Base-by-base conservation (phyloP, 805 yeast genomes). In the Starmera caribaea region DNA sequence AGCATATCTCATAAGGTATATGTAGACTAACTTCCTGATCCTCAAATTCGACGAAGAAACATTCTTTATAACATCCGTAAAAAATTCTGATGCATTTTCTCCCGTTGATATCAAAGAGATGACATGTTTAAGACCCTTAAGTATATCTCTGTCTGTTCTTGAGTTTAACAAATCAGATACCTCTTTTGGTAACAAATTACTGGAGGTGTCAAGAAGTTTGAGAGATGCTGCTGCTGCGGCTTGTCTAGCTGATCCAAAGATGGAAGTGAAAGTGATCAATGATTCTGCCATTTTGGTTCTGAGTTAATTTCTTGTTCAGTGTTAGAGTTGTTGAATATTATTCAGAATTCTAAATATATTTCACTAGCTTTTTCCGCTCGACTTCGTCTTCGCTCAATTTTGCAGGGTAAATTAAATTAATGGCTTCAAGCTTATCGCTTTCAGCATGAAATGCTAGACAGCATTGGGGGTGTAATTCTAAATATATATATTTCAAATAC, bases 41-140 rank as follows among this genome's bases (percentile, higher is more conserved):
- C 78, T 81, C 31, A 74, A 54, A 41, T 77, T 74, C 5, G 68
- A 49, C 15, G 90, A 79, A 7, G 86, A 82, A 30, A 89, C 78
- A 57, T 88, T 88, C 59, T 89, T 90, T 41, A 92, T 81, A 5
- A 92, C 92, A 51, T 84, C 89, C 0, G 97, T 87, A 66, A 86
- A 90, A 53, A 63, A 73, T 39, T 66, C 57, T 2, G 63, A 46
- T 1, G 58, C 54, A 16, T 59, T 50, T 30, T 60, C 62, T 11
- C 63, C 66, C 16, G 65, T 61, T 0, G 75, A 63, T 52, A 71
- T 60, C 36, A 69, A 48, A 0, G 69, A 57, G 11, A 70, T 63
- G 3, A 83, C 66, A 38, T 74, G 69, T 44, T 76, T 77, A 65
- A 83, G 60, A 0, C 85, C 86, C 15, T 63, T 65, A 36, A 74